These are phyloP conservation scores for Podila verticillata DNA, from an alignment of 192 early-diverging fungal species.

Conservation along the genomic window DNA sequence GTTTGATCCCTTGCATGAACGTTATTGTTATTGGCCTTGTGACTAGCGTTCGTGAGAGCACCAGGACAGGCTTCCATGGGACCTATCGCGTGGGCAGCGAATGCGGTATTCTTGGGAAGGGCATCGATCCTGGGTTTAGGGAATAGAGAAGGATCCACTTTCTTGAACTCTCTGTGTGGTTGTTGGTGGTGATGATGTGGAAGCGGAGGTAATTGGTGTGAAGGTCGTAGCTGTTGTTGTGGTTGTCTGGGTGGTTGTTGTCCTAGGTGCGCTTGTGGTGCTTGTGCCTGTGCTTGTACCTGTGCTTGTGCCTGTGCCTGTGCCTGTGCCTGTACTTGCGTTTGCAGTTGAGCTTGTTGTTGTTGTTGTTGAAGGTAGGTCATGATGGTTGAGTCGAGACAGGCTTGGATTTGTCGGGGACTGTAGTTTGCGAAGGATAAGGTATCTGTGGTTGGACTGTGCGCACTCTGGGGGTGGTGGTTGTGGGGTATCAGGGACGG, in stretches of 20 bases:
- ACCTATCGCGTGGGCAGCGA: background rate
- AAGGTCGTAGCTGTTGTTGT: background rate
- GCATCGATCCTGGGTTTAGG: background rate
- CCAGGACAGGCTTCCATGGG: too few species aligned
- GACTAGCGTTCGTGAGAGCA: too few species aligned
- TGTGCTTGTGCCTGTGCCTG: slow-evolving; percentile 11
- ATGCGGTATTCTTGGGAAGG: background rate
- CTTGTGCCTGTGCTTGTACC: slow-evolving; percentile 3
- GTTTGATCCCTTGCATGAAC: background rate
- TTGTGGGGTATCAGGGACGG: slow-evolving; percentile 17
- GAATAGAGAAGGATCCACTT: background rate
- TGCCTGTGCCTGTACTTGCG: background rate
- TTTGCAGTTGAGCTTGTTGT: background rate
- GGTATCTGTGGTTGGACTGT: slow-evolving; percentile 17
- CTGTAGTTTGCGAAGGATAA: slow-evolving; percentile 34
- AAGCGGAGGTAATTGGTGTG: slow-evolving; percentile 4
- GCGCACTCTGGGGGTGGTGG: slow-evolving; percentile 2
- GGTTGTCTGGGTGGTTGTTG: background rate
- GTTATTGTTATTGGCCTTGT: background rate
- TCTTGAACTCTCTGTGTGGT: background rate
- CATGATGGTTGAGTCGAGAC: slow-evolving; percentile 37
- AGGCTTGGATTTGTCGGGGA: slow-evolving; percentile 28
- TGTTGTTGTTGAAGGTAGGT: slow-evolving; percentile 40
- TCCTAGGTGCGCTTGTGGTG: too few species aligned
- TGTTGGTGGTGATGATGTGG: slow-evolving; percentile 9